Evolutionary conservation across 1,139 yeast genomes (phyloP).

Genomic region (Suhomyces maxii): DNA sequence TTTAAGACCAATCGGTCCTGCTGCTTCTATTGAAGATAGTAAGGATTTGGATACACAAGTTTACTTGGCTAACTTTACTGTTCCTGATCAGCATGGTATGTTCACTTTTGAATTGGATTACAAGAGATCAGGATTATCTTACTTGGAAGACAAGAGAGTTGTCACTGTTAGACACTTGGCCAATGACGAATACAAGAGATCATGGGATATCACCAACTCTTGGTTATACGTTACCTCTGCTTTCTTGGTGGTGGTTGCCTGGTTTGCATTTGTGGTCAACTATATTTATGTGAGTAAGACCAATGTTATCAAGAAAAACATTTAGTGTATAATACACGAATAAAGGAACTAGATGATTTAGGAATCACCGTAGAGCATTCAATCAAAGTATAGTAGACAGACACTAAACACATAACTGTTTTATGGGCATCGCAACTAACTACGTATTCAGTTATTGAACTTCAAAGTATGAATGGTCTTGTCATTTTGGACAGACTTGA

Average conservation of each 20-base stretch:
- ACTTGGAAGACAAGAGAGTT: slow-evolving; percentile 61
- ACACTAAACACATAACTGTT: too few species aligned
- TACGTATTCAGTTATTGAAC: too few species aligned
- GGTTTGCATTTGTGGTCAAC: slow-evolving; percentile 71
- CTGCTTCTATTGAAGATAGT: slow-evolving; percentile 44
- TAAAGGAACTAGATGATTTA: too few species aligned
- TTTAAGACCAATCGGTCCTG: slow-evolving; percentile 47
- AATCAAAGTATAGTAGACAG: too few species aligned
- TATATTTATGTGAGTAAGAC: slow-evolving; percentile 53
- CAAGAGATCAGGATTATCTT: slow-evolving; percentile 76
- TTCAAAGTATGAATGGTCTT: too few species aligned
- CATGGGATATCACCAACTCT: slow-evolving; percentile 90
- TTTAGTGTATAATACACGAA: slow-evolving; percentile 14
- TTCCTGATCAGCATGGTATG: slow-evolving; percentile 97
- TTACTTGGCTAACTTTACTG: slow-evolving; percentile 51
- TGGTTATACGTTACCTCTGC: slow-evolving; percentile 87
- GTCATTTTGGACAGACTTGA: too few species aligned
- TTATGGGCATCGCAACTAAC: too few species aligned
- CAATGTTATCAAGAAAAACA: slow-evolving; percentile 32
- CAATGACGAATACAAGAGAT: slow-evolving; percentile 90
- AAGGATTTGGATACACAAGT: slow-evolving; percentile 41
- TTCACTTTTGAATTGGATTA: slow-evolving; percentile 84
- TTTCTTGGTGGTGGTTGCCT: slow-evolving; percentile 64
- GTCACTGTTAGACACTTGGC: slow-evolving; percentile 93
- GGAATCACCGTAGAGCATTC: too few species aligned